phyloP scores from a whole-genome alignment of 345 rosid genomes.

The Eucalyptus rudis region DNA sequence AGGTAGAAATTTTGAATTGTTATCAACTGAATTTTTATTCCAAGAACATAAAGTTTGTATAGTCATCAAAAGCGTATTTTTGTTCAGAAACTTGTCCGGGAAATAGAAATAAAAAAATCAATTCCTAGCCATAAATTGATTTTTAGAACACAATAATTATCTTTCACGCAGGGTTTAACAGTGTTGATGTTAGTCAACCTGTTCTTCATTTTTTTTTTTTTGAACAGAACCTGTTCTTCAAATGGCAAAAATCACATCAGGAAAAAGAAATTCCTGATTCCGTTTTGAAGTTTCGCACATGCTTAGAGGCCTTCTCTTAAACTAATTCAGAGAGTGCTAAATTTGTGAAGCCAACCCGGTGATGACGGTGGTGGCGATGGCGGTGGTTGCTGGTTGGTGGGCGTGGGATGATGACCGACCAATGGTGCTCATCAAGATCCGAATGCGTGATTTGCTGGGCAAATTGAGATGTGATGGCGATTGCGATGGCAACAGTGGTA shows the following conservation, averaged over 20 bases:
- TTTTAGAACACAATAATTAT: fast-evolving
- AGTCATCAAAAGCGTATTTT: fast-evolving
- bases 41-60: fast-evolving
- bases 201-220: neutral
- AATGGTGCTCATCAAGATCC: neutral
- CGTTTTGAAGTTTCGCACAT: neutral
- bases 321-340: neutral
- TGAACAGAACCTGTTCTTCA: neutral
- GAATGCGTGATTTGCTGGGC: neutral
- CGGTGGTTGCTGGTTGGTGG: neutral
- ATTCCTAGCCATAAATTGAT: fast-evolving
- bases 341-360: neutral
- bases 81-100: fast-evolving
- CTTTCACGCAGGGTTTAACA: fast-evolving
- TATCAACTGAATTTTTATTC: too few species aligned
- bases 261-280: neutral
- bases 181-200: neutral
- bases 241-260: neutral
- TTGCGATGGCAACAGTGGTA: neutral
- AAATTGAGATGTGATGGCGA: neutral
- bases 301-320: neutral
- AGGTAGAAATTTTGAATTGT: fast-evolving
- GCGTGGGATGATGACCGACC: neutral
- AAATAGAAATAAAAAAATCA: too few species aligned
- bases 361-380: neutral